Percentiles rank a stretch among this genome's conserved stretches.
These are phyloP conservation scores for Aspergillus ellipticus DNA, from an alignment of 495 filamentous ascomycete genomes.

Conservation along the genomic window DNA sequence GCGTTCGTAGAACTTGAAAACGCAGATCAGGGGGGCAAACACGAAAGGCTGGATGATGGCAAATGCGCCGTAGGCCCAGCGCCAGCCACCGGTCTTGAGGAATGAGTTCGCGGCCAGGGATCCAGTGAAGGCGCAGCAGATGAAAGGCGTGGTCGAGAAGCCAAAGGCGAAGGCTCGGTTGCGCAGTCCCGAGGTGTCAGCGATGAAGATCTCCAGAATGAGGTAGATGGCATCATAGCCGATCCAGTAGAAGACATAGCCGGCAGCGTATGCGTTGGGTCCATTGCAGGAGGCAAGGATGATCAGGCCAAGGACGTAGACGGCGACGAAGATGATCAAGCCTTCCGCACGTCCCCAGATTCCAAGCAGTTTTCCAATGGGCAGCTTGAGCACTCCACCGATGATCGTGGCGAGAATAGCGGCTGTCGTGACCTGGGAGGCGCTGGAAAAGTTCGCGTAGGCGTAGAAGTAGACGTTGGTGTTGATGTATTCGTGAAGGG, in stretches of 20 bases:
- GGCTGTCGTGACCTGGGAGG: slow-evolving; percentile 34
- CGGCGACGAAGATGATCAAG: slow-evolving; percentile 40
- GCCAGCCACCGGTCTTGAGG: slow-evolving; percentile 51
- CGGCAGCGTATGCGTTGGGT: slow-evolving; percentile 46
- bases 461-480: slow-evolving; percentile 27
- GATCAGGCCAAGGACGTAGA: slow-evolving; percentile 43
- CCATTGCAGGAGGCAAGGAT: slow-evolving; percentile 48
- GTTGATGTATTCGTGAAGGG: slow-evolving; percentile 35
- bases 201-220: slow-evolving; percentile 58
- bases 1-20: slow-evolving; percentile 55
- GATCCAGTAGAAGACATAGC: slow-evolving; percentile 53
- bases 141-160: slow-evolving; percentile 61
- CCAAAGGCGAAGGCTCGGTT: slow-evolving; percentile 62
- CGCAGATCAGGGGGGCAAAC: slow-evolving; percentile 47
- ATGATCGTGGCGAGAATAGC: slow-evolving; percentile 47
- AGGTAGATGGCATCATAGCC: slow-evolving; percentile 58
- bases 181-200: slow-evolving; percentile 60
- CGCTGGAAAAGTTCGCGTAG: slow-evolving; percentile 28
- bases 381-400: slow-evolving; percentile 61
- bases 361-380: slow-evolving; percentile 65
- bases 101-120: slow-evolving; percentile 36
- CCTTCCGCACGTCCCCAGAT: slow-evolving; percentile 58
- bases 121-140: slow-evolving; percentile 50
- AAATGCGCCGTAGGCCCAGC: slow-evolving; percentile 63
- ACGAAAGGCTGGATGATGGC: slow-evolving; percentile 56